A percentile compares a stretch with the other conserved stretches of the same genome.
Conservation (phyloP, 2,329 filamentous ascomycete genomes). For the Aspergillus brunneoviolaceus region DNA sequence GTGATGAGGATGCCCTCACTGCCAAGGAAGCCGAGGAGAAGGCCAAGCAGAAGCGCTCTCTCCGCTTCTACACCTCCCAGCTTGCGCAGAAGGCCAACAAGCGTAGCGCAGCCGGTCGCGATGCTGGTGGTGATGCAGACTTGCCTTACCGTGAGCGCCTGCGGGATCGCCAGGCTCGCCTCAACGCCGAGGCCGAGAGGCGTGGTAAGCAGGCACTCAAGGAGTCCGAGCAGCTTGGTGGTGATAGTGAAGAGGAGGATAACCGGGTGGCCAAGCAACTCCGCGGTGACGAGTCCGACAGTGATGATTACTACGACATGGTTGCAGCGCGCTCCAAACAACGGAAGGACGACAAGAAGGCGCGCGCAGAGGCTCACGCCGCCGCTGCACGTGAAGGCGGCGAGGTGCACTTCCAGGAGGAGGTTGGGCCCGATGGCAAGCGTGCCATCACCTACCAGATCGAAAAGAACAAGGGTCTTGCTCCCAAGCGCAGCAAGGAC, state of each 20-base stretch:
- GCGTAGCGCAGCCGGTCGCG: slow-evolving; percentile 61
- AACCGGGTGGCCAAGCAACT: slow-evolving; percentile 54
- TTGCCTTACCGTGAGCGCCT: slow-evolving; percentile 82
- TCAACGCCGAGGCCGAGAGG: slow-evolving; percentile 85
- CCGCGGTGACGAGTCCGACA: slow-evolving; percentile 41
- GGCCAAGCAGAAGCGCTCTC: slow-evolving; percentile 80
- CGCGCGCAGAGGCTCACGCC: slow-evolving; percentile 58
- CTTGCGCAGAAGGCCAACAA: slow-evolving; percentile 93
- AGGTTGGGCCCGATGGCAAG: slow-evolving; percentile 79
- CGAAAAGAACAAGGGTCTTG: slow-evolving; percentile 95
- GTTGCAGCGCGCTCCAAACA: slow-evolving; percentile 61
- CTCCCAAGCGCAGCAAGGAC: slow-evolving; percentile 88
- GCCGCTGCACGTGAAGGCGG: slow-evolving; percentile 57
- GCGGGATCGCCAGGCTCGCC: slow-evolving; percentile 77
- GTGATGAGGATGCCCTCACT: slow-evolving; percentile 80
- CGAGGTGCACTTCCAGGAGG: slow-evolving; percentile 64
- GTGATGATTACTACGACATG: slow-evolving; percentile 78
- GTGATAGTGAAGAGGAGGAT: slow-evolving; percentile 67
- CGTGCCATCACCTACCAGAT: slow-evolving; percentile 91
- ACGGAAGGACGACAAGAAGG: slow-evolving; percentile 73
- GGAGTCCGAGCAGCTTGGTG: slow-evolving; percentile 67
- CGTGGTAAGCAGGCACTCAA: slow-evolving; percentile 66
- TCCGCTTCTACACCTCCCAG: slow-evolving; percentile 97
- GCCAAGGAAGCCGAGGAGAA: slow-evolving; percentile 81
- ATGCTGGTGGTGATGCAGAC: slow-evolving; percentile 61